Evolutionary conservation across 257 asterid species (phyloP).

Genomic region (Fraxinus pennsylvanica): DNA sequence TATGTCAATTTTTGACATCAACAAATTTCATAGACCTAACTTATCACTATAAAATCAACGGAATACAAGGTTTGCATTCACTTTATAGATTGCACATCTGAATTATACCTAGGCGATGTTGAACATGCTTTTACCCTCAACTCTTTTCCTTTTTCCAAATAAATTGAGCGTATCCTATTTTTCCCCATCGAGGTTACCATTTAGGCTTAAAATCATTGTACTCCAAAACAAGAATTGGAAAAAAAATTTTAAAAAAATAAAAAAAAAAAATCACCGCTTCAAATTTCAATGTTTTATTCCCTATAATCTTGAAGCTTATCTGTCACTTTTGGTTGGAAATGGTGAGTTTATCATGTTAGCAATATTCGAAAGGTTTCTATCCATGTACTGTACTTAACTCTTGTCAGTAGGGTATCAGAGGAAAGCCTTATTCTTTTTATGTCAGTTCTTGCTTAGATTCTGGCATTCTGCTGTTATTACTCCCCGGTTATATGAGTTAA

Average conservation of each 20-base stretch:
- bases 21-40: too few species aligned
- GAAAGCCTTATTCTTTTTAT: conserved; percentile 6
- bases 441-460: conserved; percentile 18
- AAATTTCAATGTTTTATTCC: not conserved
- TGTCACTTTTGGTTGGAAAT: conserved; percentile 34
- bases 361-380: conserved; percentile 35
- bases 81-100: too few species aligned
- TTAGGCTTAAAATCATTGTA: too few species aligned
- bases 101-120: not conserved
- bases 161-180: too few species aligned
- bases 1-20: too few species aligned
- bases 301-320: conserved; percentile 22
- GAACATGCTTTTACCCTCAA: not conserved
- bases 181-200: too few species aligned
- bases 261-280: not conserved
- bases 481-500: too few species aligned
- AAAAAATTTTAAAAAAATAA: not conserved
- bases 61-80: not conserved
- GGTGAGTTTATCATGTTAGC: conserved; percentile 30
- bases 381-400: not conserved
- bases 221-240: not conserved
- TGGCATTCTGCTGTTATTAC: not conserved
- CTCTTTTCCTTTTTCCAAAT: not conserved
- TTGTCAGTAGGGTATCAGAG: not conserved
- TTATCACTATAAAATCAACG: too few species aligned